Percentiles rank a stretch among this genome's conserved stretches.
Conservation (phyloP, 331 rosid species). For the Malus hybrid region DNA sequence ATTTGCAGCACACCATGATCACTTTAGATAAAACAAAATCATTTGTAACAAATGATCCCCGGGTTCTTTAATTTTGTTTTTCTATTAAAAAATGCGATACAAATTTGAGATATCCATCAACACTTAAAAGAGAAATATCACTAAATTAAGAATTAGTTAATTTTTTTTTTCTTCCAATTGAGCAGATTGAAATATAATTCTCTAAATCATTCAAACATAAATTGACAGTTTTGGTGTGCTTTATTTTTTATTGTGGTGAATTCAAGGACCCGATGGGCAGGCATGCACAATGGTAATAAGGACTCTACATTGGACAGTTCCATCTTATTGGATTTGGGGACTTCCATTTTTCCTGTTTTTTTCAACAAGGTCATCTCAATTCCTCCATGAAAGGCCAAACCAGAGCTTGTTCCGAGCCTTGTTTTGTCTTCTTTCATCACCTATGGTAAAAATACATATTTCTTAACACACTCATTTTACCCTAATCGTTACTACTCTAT, state of each 20-base stretch:
- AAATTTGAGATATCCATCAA: too few species aligned
- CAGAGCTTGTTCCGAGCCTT: conserved; percentile 55
- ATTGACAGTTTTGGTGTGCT: neutral
- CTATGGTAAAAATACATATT: conserved; percentile 37
- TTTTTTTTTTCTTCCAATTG: too few species aligned
- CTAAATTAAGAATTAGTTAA: too few species aligned
- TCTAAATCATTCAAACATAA: neutral
- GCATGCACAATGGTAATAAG: conserved; percentile 81
- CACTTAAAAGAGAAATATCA: too few species aligned
- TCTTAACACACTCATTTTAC: neutral
- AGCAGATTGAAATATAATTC: too few species aligned
- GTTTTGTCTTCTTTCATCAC: conserved; percentile 57
- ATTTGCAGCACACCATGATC: neutral
- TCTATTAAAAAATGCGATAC: too few species aligned
- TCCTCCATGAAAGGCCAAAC: conserved; percentile 69
- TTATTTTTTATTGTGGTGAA: neutral
- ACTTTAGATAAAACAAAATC: too few species aligned
- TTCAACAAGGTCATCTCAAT: conserved; percentile 76
- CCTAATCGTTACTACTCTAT: too few species aligned
- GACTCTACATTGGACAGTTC: conserved; percentile 81
- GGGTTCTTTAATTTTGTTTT: too few species aligned
- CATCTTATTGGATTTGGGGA: conserved; percentile 87
- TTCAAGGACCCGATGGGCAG: conserved; percentile 49
- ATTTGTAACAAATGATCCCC: too few species aligned
- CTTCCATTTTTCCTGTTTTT: conserved; percentile 74